Conservation (phyloP, 2,329 filamentous ascomycete species). For the Coniosporium tulheliwenetii region DNA sequence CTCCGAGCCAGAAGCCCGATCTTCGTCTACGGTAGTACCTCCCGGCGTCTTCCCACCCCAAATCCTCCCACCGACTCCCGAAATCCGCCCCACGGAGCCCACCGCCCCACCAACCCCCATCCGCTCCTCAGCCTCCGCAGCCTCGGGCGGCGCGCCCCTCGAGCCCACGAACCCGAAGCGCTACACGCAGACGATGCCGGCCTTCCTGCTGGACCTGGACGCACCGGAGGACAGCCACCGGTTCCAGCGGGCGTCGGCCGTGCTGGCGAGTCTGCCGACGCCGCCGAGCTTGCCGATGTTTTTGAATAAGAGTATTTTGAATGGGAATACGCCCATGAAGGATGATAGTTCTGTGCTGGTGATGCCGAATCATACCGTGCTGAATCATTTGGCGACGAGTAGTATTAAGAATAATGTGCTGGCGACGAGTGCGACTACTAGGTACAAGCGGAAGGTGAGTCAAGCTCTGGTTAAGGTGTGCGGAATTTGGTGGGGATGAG, state of each 20-base stretch:
- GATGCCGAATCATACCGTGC: slow-evolving; percentile 91
- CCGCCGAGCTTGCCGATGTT: slow-evolving; percentile 83
- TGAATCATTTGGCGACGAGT: slow-evolving; percentile 93
- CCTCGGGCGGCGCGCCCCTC: slow-evolving; percentile 1
- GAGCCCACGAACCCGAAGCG: slow-evolving; percentile 24
- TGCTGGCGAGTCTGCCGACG: slow-evolving; percentile 63
- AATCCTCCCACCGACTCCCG: slow-evolving; percentile 17
- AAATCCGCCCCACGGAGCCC: slow-evolving; percentile 10
- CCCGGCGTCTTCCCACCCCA: slow-evolving; percentile 28
- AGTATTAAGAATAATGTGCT: slow-evolving; percentile 95
- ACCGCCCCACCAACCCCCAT: slow-evolving; percentile 5
- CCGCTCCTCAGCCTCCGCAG: slow-evolving; percentile 8
- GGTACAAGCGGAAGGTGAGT: slow-evolving; percentile 83
- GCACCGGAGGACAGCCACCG: slow-evolving; percentile 61
- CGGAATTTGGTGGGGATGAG: too few relatives aligned
- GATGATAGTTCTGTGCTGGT: slow-evolving; percentile 95
- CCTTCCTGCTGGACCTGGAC: slow-evolving; percentile 77
- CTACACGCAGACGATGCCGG: slow-evolving; percentile 63
- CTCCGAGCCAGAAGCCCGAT: too few relatives aligned
- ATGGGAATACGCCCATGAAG: slow-evolving; percentile 81
- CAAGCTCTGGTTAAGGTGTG: too few relatives aligned
- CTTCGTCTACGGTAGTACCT: slow-evolving; percentile 7
- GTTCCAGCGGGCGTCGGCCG: slow-evolving; percentile 59
- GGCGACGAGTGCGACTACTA: slow-evolving; percentile 90
- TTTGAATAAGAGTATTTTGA: slow-evolving; percentile 85